phyloP scores from a whole-genome alignment of 2,329 filamentous ascomycete genomes.

The Chrysosphaeria jannelii region DNA sequence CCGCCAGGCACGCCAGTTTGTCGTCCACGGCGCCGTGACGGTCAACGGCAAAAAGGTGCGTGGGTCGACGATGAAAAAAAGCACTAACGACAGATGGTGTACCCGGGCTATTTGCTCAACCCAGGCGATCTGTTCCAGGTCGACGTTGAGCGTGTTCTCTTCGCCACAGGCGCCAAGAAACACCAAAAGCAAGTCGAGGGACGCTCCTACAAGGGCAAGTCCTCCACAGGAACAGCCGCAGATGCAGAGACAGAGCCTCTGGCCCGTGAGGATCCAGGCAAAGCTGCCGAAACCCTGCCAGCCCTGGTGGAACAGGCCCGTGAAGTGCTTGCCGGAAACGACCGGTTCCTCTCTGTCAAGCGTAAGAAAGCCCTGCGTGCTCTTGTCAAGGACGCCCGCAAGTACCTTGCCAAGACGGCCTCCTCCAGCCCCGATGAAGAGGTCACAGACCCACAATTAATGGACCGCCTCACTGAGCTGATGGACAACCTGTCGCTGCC shows the following conservation, averaged over 20 bases:
- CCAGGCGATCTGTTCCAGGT: conserved; percentile 97
- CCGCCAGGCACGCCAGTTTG: conserved; percentile 78
- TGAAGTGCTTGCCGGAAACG: conserved; percentile 5
- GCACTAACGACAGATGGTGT: conserved; percentile 83
- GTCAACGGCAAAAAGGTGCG: conserved; percentile 86
- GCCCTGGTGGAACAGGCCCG: conserved; percentile 16
- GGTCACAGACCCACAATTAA: conserved; percentile 15
- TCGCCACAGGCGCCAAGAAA: conserved; percentile 53
- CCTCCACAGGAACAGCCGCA: conserved; percentile 7
- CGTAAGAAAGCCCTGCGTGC: conserved; percentile 46
- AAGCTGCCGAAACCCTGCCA: conserved; percentile 4
- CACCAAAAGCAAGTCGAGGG: conserved; percentile 8
- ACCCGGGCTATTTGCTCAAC: conserved; percentile 80
- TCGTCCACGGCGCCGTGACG: conserved; percentile 72
- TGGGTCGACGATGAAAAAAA: no score
- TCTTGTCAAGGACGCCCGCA: conserved; percentile 35
- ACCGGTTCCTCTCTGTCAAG: conserved; percentile 24
- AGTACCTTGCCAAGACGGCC: conserved; percentile 23
- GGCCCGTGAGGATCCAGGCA: conserved; percentile 2
- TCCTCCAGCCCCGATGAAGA: conserved; percentile 1
- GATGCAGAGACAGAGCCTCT: conserved; percentile 6
- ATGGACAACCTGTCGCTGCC: conserved; percentile 8
- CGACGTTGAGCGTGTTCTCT: conserved; percentile 63
- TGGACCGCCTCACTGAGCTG: conserved; percentile 22
- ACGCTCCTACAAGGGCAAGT: conserved; percentile 6